Evolutionary conservation across 371 early-diverging fungal genomes (phyloP), one percentile per base, ranked within the genome.

Genomic region (Mortierella sp.): DNA sequence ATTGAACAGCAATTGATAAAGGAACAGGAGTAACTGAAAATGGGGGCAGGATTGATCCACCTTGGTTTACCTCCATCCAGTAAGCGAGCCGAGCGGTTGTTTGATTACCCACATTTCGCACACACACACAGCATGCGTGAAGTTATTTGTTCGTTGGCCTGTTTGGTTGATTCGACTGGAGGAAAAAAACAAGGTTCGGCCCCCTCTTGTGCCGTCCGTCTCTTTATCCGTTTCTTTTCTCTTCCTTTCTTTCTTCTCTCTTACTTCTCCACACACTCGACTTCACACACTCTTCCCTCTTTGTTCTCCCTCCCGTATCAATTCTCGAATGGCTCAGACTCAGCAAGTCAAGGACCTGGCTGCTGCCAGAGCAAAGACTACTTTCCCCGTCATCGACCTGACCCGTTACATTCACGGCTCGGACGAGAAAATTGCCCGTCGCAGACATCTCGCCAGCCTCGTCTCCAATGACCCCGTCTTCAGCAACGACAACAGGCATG

Each of bases 401-500:
- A 83, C 80, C 31, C 65, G 70, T 10, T 85, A 89, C 52, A 78
- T 91, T 52, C 79, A 78, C 47, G 89, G 89, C 41, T 87, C 87
- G 0, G 68, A 74, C 47, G 84, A 86, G 13, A 76, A 70, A 1
- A 37, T 87, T 11, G 75, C 78, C 13, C 70, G 83, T 19, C 73
- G 85, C 37, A 79, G 87, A 14, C 66, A 87, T 39, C 48, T 88
- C 4, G 84, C 87, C 24, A 66, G 48, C 14, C 13, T 90, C 44
- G 64, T 88, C 19, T 85, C 82, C 10, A 85, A 85, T 22, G 92
- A 91, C 45, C 89, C 92, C 10, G 64, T 87, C 48, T 86, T 90
- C 37, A 77, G 79, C 66, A 85, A 85, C 47, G 74, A 81, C 9
- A 66, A 66, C 0, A 73, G 81, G 44, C 64, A 68, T 26, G 77